These are phyloP conservation scores for Neocallimastix lanati DNA, from an alignment of 192 early-diverging fungal genomes.

Conservation along the genomic window DNA sequence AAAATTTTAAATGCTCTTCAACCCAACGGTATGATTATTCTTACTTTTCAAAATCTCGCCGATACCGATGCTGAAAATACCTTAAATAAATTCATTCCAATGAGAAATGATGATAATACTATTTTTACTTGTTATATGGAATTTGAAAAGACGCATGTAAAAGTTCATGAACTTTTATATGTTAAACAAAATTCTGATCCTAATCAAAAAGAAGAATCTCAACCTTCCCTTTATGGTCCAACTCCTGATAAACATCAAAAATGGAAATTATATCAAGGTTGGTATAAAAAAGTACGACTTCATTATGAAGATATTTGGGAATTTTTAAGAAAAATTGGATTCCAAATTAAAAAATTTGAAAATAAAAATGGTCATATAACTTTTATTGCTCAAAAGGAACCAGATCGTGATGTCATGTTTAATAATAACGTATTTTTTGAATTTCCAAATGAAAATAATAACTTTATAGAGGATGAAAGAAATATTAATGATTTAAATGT, in stretches of 20 bases:
- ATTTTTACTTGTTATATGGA: slow-evolving; percentile 18
- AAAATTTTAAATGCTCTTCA: slow-evolving; percentile 3
- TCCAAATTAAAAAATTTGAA: neutral
- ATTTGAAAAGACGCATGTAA: slow-evolving; percentile 6
- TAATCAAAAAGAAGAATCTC: slow-evolving; percentile 9
- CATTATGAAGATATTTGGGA: neutral
- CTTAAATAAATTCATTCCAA: slow-evolving; percentile 14
- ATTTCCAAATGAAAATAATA: neutral
- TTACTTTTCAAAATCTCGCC: slow-evolving; percentile 10
- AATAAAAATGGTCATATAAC: neutral
- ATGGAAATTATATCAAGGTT: neutral
- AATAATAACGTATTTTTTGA: neutral
- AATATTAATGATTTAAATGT: neutral
- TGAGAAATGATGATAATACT: slow-evolving; percentile 10
- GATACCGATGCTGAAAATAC: neutral
- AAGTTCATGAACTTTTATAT: slow-evolving; percentile 7
- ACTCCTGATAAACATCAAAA: neutral
- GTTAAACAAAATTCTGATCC: slow-evolving; percentile 6
- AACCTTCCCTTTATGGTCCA: neutral
- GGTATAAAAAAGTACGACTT: neutral
- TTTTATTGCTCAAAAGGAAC: neutral
- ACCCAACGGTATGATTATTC: slow-evolving; percentile 6
- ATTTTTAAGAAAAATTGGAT: neutral
- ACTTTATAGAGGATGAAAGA: neutral
- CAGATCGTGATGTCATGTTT: neutral